These are phyloP conservation scores for Colletotrichum shisoi DNA, from an alignment of 2,329 filamentous ascomycete genomes.

Conservation along the genomic window DNA sequence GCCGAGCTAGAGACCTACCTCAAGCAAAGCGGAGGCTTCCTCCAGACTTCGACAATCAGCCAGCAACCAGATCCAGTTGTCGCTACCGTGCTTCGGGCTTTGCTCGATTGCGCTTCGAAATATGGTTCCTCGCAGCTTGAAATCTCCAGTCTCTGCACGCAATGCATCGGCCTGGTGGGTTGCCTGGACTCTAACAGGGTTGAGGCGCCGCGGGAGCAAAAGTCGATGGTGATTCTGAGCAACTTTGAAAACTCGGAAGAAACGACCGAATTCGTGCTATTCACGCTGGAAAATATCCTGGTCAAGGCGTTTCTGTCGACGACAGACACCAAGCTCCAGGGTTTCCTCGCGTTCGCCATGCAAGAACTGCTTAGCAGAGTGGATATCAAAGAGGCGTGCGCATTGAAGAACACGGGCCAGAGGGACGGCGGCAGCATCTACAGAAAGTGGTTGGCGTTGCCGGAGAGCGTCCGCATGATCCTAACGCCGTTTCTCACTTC, in stretches of 20 bases:
- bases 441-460: conserved; percentile 78
- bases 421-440: conserved; percentile 67
- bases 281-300: conserved; percentile 84
- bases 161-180: conserved; percentile 86
- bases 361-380: conserved; percentile 85
- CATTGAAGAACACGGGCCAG: conserved; percentile 51
- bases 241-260: conserved; percentile 85
- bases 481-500: conserved; percentile 89
- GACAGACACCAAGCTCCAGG: conserved; percentile 85
- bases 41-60: conserved; percentile 81
- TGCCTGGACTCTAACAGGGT: conserved; percentile 91
- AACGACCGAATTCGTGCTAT: conserved; percentile 83
- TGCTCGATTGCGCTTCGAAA: conserved; percentile 85
- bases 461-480: conserved; percentile 78
- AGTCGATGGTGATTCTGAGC: conserved; percentile 82
- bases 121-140: conserved; percentile 73
- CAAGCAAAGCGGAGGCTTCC: conserved; percentile 73
- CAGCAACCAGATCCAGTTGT: conserved; percentile 84
- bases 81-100: conserved; percentile 72
- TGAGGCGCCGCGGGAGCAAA: conserved; percentile 78
- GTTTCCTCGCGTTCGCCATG: conserved; percentile 92
- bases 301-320: conserved; percentile 92
- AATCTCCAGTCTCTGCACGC: conserved; percentile 77
- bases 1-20: conserved; percentile 79
- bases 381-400: conserved; percentile 69